Evolutionary conservation across 257 asterid species (phyloP).

Genomic region (Fraxinus americana): DNA sequence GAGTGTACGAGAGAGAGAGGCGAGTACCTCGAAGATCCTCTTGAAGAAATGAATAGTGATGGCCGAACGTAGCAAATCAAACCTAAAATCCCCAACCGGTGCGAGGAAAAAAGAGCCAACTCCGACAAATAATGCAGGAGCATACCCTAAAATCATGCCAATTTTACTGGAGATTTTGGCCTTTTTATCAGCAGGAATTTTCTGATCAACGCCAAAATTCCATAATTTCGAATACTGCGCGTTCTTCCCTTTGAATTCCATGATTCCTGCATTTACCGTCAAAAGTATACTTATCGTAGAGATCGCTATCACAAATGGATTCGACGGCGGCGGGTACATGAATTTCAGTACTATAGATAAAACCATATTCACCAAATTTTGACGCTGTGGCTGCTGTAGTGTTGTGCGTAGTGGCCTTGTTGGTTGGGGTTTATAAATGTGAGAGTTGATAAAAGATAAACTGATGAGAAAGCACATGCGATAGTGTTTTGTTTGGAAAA

Average conservation of each 20-base stretch:
- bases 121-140: constrained; percentile 53
- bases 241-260: constrained; percentile 49
- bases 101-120: constrained; percentile 45
- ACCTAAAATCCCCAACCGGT: constrained; percentile 42
- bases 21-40: constrained; percentile 62
- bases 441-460: no score
- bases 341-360: constrained; percentile 27
- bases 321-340: constrained; percentile 44
- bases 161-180: constrained; percentile 26
- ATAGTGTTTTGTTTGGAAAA: neutral
- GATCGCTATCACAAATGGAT: constrained; percentile 39
- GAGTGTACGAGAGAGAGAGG: neutral
- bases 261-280: constrained; percentile 43
- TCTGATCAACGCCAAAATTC: neutral
- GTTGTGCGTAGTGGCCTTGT: neutral
- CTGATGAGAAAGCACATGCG: neutral
- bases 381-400: neutral
- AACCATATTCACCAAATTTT: constrained; percentile 21
- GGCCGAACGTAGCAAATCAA: constrained; percentile 47
- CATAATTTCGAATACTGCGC: constrained; percentile 61
- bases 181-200: constrained; percentile 5
- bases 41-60: constrained; percentile 67
- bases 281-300: constrained; percentile 37
- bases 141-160: constrained; percentile 53
- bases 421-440: neutral